Evolutionary conservation across 164 flowering plant genomes (phyloP), one percentile per base, ranked within the genome.

Genomic region (Tetracentron sinense): DNA sequence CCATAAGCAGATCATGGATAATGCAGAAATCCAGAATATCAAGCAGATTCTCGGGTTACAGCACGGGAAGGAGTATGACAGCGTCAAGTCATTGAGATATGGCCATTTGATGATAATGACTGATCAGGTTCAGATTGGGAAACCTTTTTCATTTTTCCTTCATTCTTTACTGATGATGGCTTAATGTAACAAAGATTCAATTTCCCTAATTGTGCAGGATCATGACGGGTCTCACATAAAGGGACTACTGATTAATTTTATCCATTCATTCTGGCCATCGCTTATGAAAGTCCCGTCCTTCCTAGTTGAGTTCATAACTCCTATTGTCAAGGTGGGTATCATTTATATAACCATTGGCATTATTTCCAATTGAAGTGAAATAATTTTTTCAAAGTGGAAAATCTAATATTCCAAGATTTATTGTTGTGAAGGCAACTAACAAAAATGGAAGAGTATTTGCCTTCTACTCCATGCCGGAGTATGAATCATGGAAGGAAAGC

Each of bases 61-160:
- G 74, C 97, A 91, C 31, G 83, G 75, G 4, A 82, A 84, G 72
- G 73, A 73, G 35, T 94, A 94, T 73, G 83, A 75, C 21, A 80
- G 58, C 74, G 79, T 82, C 58, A 88, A 87, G 71, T 70, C 85
- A 10, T 74, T 94, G 59, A 82, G 97, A 85, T 94, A 94, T 75
- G 99, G 97, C 19, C 96, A 86, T 70, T 63, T 94, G 74, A 94
- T 94, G 99, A 91, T 94, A 20, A 94, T 94, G 99, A 88, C 99
- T 20, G 97, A 94, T 79, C 99, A 94, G 97, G 99, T 94, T 48
- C 6, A 8, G 17, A 35, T 56, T 60, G 23, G 48, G 8, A 30
- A 25, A 21, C 12, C 20, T 26, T 62, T 56, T 11, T 22, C 49
- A 47, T 4, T 52, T 48, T 16, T 29, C 27, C n/a, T 16, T 19